These are phyloP conservation scores for Dactylellina drechsleri DNA, from an alignment of 2,329 filamentous ascomycete genomes.

Conservation along the genomic window DNA sequence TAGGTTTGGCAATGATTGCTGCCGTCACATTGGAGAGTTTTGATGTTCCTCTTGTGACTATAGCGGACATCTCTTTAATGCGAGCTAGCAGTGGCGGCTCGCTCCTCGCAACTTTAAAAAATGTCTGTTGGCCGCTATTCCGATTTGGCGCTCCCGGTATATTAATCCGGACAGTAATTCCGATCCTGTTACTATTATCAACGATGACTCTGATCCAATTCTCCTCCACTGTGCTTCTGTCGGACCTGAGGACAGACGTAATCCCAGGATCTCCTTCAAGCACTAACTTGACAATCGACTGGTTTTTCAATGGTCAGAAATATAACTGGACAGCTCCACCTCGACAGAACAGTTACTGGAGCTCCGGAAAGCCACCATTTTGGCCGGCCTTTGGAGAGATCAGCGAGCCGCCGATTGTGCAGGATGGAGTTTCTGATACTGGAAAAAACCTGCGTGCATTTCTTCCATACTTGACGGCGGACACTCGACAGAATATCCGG, in stretches of 20 bases:
- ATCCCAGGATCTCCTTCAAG: conserved; percentile 13
- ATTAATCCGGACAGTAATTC: conserved; percentile 18
- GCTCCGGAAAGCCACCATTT: conserved; percentile 19
- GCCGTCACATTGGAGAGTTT: conserved; percentile 24
- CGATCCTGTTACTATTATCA: conserved; percentile 12
- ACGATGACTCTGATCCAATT: conserved; percentile 30
- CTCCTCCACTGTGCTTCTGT: conserved; percentile 22
- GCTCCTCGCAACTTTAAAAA: conserved; percentile 16
- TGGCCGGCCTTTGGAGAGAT: conserved; percentile 32
- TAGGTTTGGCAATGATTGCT: conserved; percentile 28
- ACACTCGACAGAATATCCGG: conserved; percentile 13
- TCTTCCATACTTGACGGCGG: conserved; percentile 16
- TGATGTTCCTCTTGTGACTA: conserved; percentile 27
- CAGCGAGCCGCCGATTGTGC: conserved; percentile 16
- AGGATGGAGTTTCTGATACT: conserved; percentile 20
- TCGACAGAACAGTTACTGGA: conserved; percentile 13
- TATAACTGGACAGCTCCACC: conserved; percentile 17
- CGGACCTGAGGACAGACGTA: conserved; percentile 1
- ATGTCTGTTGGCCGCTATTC: conserved; percentile 23
- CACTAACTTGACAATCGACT: conserved; percentile 26
- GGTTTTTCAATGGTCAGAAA: conserved; percentile 16
- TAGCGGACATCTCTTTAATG: conserved; percentile 23
- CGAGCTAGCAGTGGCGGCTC: conserved; percentile 24
- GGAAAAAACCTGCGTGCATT: conserved; percentile 26
- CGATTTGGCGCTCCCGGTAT: conserved; percentile 21